Conservation (phyloP, 1,284 basidiomycete genomes). For the Cutaneotrichosporon sp. region DNA sequence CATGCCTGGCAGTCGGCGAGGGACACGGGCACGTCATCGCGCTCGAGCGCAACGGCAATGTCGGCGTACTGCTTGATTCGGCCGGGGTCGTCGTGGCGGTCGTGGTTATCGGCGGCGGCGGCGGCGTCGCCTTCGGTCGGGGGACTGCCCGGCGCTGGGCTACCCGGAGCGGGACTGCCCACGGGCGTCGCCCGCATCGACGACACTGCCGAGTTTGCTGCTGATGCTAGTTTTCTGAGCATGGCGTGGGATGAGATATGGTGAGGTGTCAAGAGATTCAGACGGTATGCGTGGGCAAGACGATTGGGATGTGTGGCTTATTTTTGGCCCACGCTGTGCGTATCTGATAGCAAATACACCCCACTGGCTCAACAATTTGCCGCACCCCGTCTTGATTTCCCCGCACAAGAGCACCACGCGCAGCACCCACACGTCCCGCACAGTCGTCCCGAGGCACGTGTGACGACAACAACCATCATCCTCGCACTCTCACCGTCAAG, state of each 20-base stretch:
- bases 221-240: constrained; percentile 36
- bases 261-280: no score
- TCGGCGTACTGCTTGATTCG: constrained; percentile 32
- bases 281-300: no score
- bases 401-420: no score
- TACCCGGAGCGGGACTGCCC: neutral
- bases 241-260: constrained; percentile 13
- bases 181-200: neutral
- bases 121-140: no score
- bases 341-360: neutral
- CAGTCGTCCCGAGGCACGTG: no score
- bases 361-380: no score
- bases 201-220: constrained; percentile 22
- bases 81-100: constrained; percentile 23
- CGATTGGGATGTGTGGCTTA: neutral
- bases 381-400: no score
- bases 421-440: no score
- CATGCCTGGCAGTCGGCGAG: constrained; percentile 66
- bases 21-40: constrained; percentile 62
- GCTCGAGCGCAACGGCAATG: constrained; percentile 45
- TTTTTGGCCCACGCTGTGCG: neutral
- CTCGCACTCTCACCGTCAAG: no score
- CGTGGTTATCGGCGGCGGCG: neutral
- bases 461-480: no score
- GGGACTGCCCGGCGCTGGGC: neutral